phyloP scores from a whole-genome alignment of 2,329 filamentous ascomycete genomes.

The Nothomitra cinnamomea region DNA sequence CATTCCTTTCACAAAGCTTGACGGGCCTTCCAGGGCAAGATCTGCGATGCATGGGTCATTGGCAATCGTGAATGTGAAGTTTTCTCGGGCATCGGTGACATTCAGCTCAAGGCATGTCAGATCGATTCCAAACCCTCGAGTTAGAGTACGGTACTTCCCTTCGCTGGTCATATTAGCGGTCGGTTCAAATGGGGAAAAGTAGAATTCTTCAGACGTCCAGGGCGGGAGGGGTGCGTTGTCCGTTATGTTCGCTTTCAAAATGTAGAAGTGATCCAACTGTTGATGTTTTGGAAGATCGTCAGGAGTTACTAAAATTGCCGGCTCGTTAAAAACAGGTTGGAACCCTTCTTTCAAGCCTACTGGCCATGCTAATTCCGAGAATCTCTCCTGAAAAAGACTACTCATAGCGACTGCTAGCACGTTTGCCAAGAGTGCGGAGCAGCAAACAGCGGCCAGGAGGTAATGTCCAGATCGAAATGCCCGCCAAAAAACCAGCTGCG shows the following conservation, averaged over 20 bases:
- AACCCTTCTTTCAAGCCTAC: slow-evolving; percentile 11
- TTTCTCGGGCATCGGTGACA: neutral
- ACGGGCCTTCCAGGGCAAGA: too few relatives aligned
- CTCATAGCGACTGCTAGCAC: slow-evolving; percentile 34
- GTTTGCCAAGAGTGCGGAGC: slow-evolving; percentile 33
- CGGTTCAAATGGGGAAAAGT: slow-evolving; percentile 30
- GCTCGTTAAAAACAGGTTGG: too few relatives aligned
- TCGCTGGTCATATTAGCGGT: neutral
- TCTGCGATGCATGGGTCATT: too few relatives aligned
- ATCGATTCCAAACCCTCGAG: slow-evolving; percentile 20
- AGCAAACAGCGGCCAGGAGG: slow-evolving; percentile 29
- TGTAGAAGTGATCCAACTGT: slow-evolving; percentile 25
- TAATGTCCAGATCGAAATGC: slow-evolving; percentile 30
- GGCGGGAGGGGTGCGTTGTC: slow-evolving; percentile 27
- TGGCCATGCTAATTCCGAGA: neutral
- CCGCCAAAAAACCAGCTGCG: slow-evolving; percentile 31
- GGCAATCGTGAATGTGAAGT: neutral
- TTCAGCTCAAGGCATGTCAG: slow-evolving; percentile 19
- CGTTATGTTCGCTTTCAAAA: slow-evolving; percentile 29
- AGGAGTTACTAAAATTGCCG: too few relatives aligned
- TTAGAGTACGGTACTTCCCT: slow-evolving; percentile 14
- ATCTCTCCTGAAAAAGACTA: slow-evolving; percentile 30
- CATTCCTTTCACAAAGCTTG: too few relatives aligned
- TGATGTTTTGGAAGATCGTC: too few relatives aligned
- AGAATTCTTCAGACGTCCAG: slow-evolving; percentile 30